These are phyloP conservation scores for Oehlia diaphana DNA, from an alignment of 192 early-diverging fungal genomes.

Conservation along the genomic window DNA sequence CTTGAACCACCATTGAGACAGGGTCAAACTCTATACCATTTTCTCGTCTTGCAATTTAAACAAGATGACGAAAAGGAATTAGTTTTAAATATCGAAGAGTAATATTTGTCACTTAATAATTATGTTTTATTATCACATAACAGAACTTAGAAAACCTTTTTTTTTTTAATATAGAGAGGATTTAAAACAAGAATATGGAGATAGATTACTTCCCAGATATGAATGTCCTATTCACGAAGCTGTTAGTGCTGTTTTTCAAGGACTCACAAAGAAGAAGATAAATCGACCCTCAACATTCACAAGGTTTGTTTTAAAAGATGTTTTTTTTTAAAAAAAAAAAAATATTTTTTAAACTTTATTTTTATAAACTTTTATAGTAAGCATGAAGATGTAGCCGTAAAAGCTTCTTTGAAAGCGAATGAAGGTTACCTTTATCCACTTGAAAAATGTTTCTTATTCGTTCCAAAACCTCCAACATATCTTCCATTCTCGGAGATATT, in stretches of 20 bases:
- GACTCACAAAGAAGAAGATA: slow-evolving; percentile 75
- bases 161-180: slow-evolving; percentile 51
- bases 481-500: slow-evolving; percentile 85
- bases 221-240: slow-evolving; percentile 86
- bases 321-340: background rate
- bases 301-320: background rate
- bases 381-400: slow-evolving; percentile 79
- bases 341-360: background rate
- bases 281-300: slow-evolving; percentile 54
- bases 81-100: slow-evolving; percentile 78
- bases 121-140: background rate
- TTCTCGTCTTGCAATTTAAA: slow-evolving; percentile 95
- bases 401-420: slow-evolving; percentile 96
- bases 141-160: background rate
- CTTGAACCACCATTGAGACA: slow-evolving; percentile 95
- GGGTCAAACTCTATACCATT: slow-evolving; percentile 94
- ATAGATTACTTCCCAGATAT: slow-evolving; percentile 77
- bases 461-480: slow-evolving; percentile 91
- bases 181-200: slow-evolving; percentile 67
- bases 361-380: slow-evolving; percentile 48
- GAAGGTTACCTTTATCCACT: slow-evolving; percentile 93
- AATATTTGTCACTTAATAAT: background rate
- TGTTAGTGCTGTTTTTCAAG: slow-evolving; percentile 82
- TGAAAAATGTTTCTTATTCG: slow-evolving; percentile 91
- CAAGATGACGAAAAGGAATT: slow-evolving; percentile 88